Evolutionary conservation across 2,329 filamentous ascomycete species (phyloP), one percentile per base, ranked within the genome.

Genomic region (Raffaelea deltoideospora): DNA sequence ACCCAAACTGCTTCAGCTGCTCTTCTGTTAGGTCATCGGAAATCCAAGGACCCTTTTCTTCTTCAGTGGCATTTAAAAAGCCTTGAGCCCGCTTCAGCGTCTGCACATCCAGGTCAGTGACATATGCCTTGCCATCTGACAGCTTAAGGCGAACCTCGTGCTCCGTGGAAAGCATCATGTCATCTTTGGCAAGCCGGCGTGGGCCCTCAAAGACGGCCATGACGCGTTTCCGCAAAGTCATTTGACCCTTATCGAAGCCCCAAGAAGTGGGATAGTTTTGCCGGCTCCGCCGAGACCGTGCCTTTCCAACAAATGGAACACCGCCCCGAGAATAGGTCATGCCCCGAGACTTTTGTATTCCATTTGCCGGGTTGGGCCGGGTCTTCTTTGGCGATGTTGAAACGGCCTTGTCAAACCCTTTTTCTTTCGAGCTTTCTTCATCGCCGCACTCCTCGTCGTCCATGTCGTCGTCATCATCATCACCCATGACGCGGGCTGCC

Each of bases 201-300:
- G 70, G 70, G 1, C 90, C 90, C 52, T 96, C 86, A 50, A 92
- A 98, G 17, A 93, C 83, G 45, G 85, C 85, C 50, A 96, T 68
- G 38, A 95, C 85, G 21, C 90, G 82, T 72, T 95, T 95, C 74
- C 92, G 95, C 75, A 93, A 92, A 53, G 82, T 92, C 84, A 96
- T 94, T 64, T 90, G 86, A 50, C 84, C 81, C 50, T 82, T 78
- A 43, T 87, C 74, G 50, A 87, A 90, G 36, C 90, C 88, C 90
- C 90, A 98, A 2, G 82, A 87, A 0, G 82, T 76, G 11, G 90
- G 90, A 55, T 94, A 96, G 56, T 93, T 84, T 56, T 86, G 87
- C 46, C 86, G 76, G 66, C 85, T 88, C 68, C 92, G 93, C 59
- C 85, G 82, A 38, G 83, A 76, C 49, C 73, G 74, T 26, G 64